Base-by-base conservation (phyloP, 768 basidiomycete genomes). In the Lactifluus rugatus region DNA sequence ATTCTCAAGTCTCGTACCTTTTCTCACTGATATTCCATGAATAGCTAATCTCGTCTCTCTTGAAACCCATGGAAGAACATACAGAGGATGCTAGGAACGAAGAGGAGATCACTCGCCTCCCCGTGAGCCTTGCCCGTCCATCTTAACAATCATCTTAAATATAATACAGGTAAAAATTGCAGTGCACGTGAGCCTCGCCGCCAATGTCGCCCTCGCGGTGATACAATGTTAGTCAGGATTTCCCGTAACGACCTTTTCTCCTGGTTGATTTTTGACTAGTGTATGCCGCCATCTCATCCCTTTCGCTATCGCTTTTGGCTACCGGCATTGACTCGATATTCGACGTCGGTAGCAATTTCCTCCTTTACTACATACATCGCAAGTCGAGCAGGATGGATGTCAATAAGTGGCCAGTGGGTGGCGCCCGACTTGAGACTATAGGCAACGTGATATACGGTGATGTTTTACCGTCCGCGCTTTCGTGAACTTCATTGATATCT, bases 401-500 rank as follows among this genome's bases (percentile, higher is more conserved):
- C 44, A 90, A 86, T 70, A 88, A 88, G 64, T 97, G 92, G 93
- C 93, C 94, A 28, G 87, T 92, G 3, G 86, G 93, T 49, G 93
- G 93, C 37, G 82, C 87, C n/a, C 80, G 92, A 48, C 77, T 96
- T 46, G 89, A 93, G 69, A 93, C 89, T 4, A 90, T 92, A 54
- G 90, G 89, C 13, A 93, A 94, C 65, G 83, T 93, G 58, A 74
- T 90, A 54, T 95, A 93, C 64, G 92, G 90, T 82, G 46, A 23
- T 13, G 13, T 5, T 28, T 58, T 53, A 57, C 23, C 32, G 58
- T 64, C 34, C 47, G 52, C 61, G 49, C 8, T 37, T 56, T 57
- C 21, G 9, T 26, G 34, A n/a, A 5, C 31, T 11, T 50, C 32
- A 26, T 25, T 48, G 13, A 47, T 17, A 13, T 36, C 8, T 61